Percentiles rank a stretch among this genome's conserved stretches.
These are phyloP conservation scores for Xylaria scruposa DNA, from an alignment of 495 filamentous ascomycete species.

Conservation along the genomic window DNA sequence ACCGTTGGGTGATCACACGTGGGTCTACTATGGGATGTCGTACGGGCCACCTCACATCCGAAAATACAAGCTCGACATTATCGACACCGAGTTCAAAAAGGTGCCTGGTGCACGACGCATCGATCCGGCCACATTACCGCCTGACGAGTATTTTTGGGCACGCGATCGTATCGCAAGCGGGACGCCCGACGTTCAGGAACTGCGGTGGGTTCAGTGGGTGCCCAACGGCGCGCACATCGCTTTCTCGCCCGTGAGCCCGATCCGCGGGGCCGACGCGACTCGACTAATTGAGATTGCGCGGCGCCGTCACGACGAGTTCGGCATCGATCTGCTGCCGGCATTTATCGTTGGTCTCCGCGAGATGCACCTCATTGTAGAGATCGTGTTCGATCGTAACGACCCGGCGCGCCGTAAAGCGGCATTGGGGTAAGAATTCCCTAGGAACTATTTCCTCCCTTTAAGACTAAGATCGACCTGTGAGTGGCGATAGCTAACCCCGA, in stretches of 20 bases:
- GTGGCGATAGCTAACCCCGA: no score
- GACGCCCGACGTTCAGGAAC: slow-evolving; percentile 53
- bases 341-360: slow-evolving; percentile 59
- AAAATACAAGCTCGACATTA: slow-evolving; percentile 40
- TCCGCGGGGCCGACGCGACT: slow-evolving; percentile 49
- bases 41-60: slow-evolving; percentile 46
- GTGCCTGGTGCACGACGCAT: slow-evolving; percentile 48
- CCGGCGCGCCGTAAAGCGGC: slow-evolving; percentile 42
- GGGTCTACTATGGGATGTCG: slow-evolving; percentile 60
- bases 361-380: slow-evolving; percentile 65
- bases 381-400: slow-evolving; percentile 60
- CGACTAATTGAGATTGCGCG: slow-evolving; percentile 40
- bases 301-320: slow-evolving; percentile 43
- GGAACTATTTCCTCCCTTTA: no score
- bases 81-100: slow-evolving; percentile 49
- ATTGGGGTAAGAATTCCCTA: slow-evolving; percentile 32
- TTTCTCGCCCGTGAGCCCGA: slow-evolving; percentile 59
- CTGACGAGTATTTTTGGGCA: slow-evolving; percentile 46
- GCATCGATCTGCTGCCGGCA: slow-evolving; percentile 57
- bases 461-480: no score
- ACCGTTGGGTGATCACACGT: slow-evolving; percentile 50
- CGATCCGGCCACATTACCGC: slow-evolving; percentile 41
- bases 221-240: slow-evolving; percentile 60
- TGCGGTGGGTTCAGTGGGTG: slow-evolving; percentile 62
- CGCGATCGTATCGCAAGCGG: slow-evolving; percentile 49